Evolutionary conservation across 73 alveolate species (phyloP).

Genomic region (Tetrahymena borealis): DNA sequence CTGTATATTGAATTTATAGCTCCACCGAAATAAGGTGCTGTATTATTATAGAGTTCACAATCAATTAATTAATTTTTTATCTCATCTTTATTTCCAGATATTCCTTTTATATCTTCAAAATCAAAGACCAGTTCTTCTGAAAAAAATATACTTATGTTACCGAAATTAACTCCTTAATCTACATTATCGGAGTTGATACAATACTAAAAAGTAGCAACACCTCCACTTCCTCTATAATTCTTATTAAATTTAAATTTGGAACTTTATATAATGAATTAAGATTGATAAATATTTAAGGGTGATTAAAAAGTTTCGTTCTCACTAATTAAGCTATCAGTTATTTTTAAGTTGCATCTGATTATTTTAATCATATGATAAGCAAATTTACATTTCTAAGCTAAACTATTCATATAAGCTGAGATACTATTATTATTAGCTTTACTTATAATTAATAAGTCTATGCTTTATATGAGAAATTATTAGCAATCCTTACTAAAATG

Average conservation of each 20-base stretch:
- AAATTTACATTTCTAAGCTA: neutral
- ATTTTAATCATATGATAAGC: neutral
- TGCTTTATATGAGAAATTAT: no score
- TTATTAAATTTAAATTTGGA: neutral
- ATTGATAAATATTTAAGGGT: neutral
- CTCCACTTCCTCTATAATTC: neutral
- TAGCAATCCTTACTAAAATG: neutral
- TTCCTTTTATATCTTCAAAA: neutral
- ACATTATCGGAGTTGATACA: neutral
- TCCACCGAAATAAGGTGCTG: neutral
- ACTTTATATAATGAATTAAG: neutral
- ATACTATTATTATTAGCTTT: no score
- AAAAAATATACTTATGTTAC: neutral
- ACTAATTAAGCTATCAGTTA: neutral
- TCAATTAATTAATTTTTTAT: neutral
- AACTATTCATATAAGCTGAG: neutral
- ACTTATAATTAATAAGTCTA: no score
- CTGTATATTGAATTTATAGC: neutral
- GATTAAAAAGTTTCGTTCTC: neutral
- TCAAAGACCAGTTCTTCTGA: neutral
- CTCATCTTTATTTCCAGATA: neutral
- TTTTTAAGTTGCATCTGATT: neutral
- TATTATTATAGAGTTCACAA: neutral
- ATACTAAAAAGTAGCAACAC: neutral
- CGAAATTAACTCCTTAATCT: neutral